Evolutionary conservation across 805 yeast genomes (phyloP), one percentile per base, ranked within the genome.

Genomic region (Metschnikowia continentalis): DNA sequence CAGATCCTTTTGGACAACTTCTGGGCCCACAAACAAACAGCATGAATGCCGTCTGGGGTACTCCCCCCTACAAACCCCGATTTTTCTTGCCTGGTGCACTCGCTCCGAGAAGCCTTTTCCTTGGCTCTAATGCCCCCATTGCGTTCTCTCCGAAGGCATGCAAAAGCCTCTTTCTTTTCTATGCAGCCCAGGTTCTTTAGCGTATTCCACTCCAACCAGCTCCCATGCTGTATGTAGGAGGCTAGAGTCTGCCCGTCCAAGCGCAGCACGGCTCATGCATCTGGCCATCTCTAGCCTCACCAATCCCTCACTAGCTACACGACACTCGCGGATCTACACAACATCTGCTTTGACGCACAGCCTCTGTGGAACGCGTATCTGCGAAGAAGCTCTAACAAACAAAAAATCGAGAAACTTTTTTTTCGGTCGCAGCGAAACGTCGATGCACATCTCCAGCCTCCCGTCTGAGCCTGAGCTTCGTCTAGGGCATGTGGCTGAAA

Each of bases 361-460:
- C 42, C 42, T 6, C 32, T n/a, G 42, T 37, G 20, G 42, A n/a
- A 39, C 32, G 42, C 42, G 42, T n/a, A n/a, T 39, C 32, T 37
- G 40, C 40, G 26, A 22, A 37, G 40, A 37, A 19, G 40, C 7
- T 20, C 30, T 20, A 26, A 26, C 30, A 11, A 26, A 14, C 20
- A 37, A 37, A 37, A 37, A 7, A 22, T 37, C 26, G 10, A 37
- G 26, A 22, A 19, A 19, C 26, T 22, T 37, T 37, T 37, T 37
- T 37, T 37, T 19, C 40, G 26, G 40, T 37, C 26, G 26, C 40
- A 37, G 38, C 20, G 20, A 35, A 8, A 8, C 13, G 14, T 35
- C 38, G 20, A 20, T 20, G 26, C 40, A 37, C 13, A 35, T 35
- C 20, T 6, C 10, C 30, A 26, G 30, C 30, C 30, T 26, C 30